Conservation (phyloP, 768 basidiomycete species). For the Lepiota subincarnata region DNA sequence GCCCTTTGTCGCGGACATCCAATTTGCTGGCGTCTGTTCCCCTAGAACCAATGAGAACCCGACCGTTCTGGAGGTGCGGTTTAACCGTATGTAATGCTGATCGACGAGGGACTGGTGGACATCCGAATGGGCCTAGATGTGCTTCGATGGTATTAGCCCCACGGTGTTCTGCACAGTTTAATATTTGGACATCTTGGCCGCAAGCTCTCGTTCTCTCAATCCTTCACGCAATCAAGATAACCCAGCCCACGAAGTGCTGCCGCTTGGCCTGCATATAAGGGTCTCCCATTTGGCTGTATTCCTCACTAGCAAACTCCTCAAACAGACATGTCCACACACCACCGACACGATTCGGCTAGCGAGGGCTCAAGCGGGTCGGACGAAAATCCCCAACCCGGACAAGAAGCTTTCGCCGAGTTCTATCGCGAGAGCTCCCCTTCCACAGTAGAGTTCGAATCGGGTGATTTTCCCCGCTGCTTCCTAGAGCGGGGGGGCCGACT, state of each 20-base stretch:
- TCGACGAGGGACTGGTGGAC: constrained; percentile 3
- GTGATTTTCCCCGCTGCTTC: constrained; percentile 62
- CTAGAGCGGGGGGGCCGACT: constrained; percentile 53
- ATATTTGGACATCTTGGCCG: constrained; percentile 7
- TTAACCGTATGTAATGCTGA: constrained; percentile 11
- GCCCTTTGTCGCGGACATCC: constrained; percentile 10
- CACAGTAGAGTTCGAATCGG: constrained; percentile 36
- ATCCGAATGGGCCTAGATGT: constrained; percentile 12
- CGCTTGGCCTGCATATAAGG: neutral
- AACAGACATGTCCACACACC: constrained; percentile 3
- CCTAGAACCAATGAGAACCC: constrained; percentile 8
- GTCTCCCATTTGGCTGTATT: neutral
- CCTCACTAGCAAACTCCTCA: neutral
- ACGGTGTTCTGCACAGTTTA: constrained; percentile 13
- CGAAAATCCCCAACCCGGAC: neutral
- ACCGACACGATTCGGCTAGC: constrained; percentile 7
- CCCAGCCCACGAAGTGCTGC: neutral
- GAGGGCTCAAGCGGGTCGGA: constrained; percentile 2
- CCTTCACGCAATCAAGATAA: constrained; percentile 1
- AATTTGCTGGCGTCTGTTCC: constrained; percentile 8
- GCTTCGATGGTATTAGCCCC: constrained; percentile 9
- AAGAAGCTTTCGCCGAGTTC: neutral
- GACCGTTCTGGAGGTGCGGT: constrained; percentile 4
- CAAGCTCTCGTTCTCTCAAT: constrained; percentile 2
- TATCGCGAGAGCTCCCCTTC: constrained; percentile 2